Evolutionary conservation across 306 rosid genomes (phyloP).

Genomic region (Trifolium dubium): DNA sequence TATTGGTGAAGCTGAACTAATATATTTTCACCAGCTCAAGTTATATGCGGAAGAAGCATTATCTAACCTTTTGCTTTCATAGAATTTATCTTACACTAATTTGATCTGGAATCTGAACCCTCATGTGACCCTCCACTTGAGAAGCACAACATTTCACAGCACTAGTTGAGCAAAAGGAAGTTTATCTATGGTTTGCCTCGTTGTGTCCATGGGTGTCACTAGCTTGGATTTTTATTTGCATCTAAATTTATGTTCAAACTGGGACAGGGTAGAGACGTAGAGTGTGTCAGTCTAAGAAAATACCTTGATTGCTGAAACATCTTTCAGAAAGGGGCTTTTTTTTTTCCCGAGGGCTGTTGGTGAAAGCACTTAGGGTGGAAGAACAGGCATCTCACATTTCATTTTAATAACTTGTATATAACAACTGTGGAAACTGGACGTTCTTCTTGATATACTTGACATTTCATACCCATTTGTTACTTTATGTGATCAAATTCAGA

Average conservation of each 20-base stretch:
- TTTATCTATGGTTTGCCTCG: slow-evolving; percentile 3
- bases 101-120: slow-evolving; percentile 3
- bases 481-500: not conserved
- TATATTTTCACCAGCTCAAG: slow-evolving; percentile 32
- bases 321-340: slow-evolving; percentile 10
- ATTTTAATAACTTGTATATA: not conserved
- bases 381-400: not conserved
- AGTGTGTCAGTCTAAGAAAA: not conserved
- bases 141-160: slow-evolving; percentile 32
- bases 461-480: not conserved
- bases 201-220: not conserved
- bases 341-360: slow-evolving; percentile 1
- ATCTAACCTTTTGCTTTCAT: slow-evolving; percentile 38
- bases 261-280: not conserved
- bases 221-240: slow-evolving; percentile 5
- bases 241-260: not conserved
- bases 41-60: slow-evolving; percentile 36
- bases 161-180: slow-evolving; percentile 28
- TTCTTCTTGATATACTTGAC: slow-evolving; percentile 14
- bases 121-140: not conserved
- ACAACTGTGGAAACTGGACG: not conserved
- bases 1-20: slow-evolving; percentile 71
- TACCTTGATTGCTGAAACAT: slow-evolving; percentile 5
- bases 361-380: slow-evolving; percentile 9
- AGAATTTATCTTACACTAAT: slow-evolving; percentile 26